Conservation (phyloP, 257 asterid species). For the Cinchona pubescens region DNA sequence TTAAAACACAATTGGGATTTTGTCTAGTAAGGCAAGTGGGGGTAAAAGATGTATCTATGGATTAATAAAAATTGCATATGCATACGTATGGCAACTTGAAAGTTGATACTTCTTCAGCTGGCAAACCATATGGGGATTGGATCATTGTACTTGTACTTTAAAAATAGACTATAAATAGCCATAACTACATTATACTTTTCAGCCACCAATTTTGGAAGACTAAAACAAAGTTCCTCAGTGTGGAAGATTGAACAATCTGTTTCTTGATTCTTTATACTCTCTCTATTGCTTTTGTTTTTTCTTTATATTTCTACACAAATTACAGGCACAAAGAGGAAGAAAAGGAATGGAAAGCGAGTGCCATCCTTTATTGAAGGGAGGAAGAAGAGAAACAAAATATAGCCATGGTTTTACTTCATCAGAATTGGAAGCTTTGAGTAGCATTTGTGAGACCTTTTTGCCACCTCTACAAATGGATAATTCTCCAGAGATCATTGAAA, state of each 20-base stretch:
- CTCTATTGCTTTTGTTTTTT: background rate
- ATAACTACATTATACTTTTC: background rate
- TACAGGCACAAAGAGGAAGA: background rate
- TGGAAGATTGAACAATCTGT: background rate
- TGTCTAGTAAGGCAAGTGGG: background rate
- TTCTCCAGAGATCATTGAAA: constrained; percentile 11
- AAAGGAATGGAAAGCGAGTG: constrained; percentile 36
- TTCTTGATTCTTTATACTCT: background rate
- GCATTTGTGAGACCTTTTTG: constrained; percentile 51
- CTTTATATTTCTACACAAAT: too few species aligned
- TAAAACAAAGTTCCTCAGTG: too few species aligned
- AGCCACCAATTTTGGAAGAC: background rate
- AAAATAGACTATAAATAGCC: background rate
- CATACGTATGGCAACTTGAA: background rate
- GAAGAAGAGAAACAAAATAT: constrained; percentile 65
- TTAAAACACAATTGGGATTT: background rate
- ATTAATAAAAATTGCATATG: background rate
- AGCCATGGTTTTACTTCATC: constrained; percentile 57
- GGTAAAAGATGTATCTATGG: background rate
- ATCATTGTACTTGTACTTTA: background rate
- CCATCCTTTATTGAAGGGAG: constrained; percentile 66
- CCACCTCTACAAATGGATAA: constrained; percentile 40
- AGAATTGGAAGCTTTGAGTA: constrained; percentile 40
- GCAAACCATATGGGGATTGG: background rate
- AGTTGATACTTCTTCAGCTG: too few species aligned